Conservation (phyloP, 495 filamentous ascomycete species). For the Corynascus novoguineensis region DNA sequence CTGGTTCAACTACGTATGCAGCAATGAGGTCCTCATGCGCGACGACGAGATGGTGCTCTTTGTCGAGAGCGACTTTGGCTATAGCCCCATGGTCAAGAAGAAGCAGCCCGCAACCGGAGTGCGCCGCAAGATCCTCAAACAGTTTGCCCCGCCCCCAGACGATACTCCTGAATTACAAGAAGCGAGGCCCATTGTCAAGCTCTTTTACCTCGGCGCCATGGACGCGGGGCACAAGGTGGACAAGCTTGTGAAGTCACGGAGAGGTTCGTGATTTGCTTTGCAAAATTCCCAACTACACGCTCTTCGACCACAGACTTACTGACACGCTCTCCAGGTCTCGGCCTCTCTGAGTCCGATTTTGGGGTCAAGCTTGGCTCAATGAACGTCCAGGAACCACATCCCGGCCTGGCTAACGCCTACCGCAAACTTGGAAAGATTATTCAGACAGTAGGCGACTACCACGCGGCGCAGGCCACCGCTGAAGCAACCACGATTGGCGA, state of each 20-base stretch:
- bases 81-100: conserved; percentile 88
- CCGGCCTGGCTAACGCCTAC: conserved; percentile 81
- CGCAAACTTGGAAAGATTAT: conserved; percentile 91
- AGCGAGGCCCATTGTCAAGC: conserved; percentile 84
- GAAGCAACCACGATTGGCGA: conserved; percentile 95
- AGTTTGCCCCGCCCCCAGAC: conserved; percentile 96
- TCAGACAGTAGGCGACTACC: conserved; percentile 87
- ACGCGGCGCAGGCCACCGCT: conserved; percentile 94
- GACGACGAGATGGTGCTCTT: conserved; percentile 97
- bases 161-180: conserved; percentile 92
- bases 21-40: conserved; percentile 84
- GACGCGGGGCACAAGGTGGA: conserved; percentile 94
- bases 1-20: conserved; percentile 90
- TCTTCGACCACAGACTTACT: background rate
- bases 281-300: background rate
- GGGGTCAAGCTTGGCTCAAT: conserved; percentile 82
- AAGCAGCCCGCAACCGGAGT: conserved; percentile 98
- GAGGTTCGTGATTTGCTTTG: conserved; percentile 73
- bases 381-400: conserved; percentile 82
- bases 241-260: conserved; percentile 81
- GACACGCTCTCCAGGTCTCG: conserved; percentile 58
- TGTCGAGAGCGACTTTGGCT: conserved; percentile 96
- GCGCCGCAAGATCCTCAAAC: conserved; percentile 89
- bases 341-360: conserved; percentile 88
- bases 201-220: conserved; percentile 94